Evolutionary conservation across 768 basidiomycete genomes (phyloP).

Genomic region (Suillus americanus): DNA sequence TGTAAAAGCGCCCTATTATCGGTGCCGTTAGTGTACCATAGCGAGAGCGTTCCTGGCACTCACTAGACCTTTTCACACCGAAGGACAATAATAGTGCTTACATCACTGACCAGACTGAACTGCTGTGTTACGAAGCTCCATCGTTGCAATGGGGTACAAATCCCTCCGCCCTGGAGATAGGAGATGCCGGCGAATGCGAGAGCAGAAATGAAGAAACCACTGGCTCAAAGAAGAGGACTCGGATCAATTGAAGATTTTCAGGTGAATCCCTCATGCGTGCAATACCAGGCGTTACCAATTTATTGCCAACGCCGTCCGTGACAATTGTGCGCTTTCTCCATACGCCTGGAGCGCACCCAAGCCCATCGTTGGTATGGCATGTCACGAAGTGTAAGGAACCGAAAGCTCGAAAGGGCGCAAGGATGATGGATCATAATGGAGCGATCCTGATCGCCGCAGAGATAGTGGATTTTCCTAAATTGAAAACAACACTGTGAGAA

Average conservation of each 20-base stretch:
- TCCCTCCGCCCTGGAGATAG: neutral
- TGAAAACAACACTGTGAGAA: neutral
- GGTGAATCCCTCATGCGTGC: neutral
- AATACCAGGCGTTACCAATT: neutral
- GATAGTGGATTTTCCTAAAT: neutral
- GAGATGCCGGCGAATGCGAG: neutral
- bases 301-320: neutral
- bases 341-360: neutral
- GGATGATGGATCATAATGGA: neutral
- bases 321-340: neutral
- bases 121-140: neutral
- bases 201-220: neutral
- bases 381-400: neutral
- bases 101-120: neutral
- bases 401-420: neutral
- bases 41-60: neutral
- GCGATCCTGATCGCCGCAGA: neutral
- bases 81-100: neutral
- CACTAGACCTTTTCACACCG: neutral
- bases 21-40: neutral
- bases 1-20: neutral
- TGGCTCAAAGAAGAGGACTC: neutral
- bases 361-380: neutral
- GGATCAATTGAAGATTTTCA: neutral
- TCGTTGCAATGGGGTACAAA: neutral